phyloP scores from a whole-genome alignment of 2,329 filamentous ascomycete species.

The Fusarium redolens region DNA sequence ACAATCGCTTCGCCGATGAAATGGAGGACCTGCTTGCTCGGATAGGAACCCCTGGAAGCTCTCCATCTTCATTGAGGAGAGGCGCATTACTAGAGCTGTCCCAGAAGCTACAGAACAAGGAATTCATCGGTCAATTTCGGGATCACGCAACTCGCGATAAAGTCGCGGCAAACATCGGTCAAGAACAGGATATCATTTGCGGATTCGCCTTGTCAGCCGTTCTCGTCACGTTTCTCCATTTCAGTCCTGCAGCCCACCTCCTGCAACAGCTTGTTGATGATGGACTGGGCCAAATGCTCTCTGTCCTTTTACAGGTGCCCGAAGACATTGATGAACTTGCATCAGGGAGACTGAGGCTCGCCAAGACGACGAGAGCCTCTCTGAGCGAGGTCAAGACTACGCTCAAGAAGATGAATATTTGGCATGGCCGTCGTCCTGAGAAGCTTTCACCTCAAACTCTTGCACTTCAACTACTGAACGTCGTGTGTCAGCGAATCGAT shows the following conservation, averaged over 20 bases:
- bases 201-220: conserved; percentile 73
- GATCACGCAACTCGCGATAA: conserved; percentile 78
- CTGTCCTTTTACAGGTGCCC: conserved; percentile 62
- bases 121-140: conserved; percentile 76
- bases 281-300: conserved; percentile 65
- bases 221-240: conserved; percentile 71
- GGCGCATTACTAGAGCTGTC: conserved; percentile 70
- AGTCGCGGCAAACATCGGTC: conserved; percentile 71
- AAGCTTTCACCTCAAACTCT: conserved; percentile 71
- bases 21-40: conserved; percentile 73
- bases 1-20: conserved; percentile 73
- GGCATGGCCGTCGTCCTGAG: conserved; percentile 64
- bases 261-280: conserved; percentile 67
- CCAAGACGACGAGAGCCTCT: conserved; percentile 69
- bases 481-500: conserved; percentile 47
- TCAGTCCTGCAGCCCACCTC: conserved; percentile 69
- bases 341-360: conserved; percentile 74
- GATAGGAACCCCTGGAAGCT: conserved; percentile 62
- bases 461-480: conserved; percentile 71
- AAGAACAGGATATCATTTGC: conserved; percentile 69
- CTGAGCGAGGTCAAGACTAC: conserved; percentile 65
- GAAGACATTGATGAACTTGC: conserved; percentile 70
- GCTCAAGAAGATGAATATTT: conserved; percentile 66
- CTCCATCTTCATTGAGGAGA: conserved; percentile 64
- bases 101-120: conserved; percentile 69